Conservation (phyloP, 2,329 filamentous ascomycete species). For the Botryotinia globosa region DNA sequence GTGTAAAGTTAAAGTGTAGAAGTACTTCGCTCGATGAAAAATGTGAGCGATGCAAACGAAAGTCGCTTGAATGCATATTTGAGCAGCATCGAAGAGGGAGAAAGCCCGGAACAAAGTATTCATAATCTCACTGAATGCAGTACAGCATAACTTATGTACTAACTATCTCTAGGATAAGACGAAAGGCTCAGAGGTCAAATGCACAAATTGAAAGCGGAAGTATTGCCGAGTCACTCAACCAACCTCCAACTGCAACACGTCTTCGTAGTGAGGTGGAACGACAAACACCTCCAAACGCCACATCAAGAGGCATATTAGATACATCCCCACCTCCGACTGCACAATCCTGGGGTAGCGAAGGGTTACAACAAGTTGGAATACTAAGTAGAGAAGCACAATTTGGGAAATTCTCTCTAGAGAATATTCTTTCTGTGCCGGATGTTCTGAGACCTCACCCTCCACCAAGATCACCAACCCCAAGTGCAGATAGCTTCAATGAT, state of each 20-base stretch:
- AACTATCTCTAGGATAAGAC: background rate
- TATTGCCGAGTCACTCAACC: background rate
- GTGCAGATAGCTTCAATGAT: slow-evolving; percentile 30
- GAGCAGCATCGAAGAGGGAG: slow-evolving; percentile 43
- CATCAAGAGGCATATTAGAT: background rate
- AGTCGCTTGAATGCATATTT: slow-evolving; percentile 42
- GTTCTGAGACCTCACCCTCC: slow-evolving; percentile 2
- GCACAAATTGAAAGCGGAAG: background rate
- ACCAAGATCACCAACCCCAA: background rate
- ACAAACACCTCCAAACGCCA: background rate
- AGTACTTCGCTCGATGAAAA: slow-evolving; percentile 28
- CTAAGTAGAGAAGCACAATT: slow-evolving; percentile 40
- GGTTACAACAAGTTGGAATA: slow-evolving; percentile 39
- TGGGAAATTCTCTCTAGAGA: slow-evolving; percentile 40
- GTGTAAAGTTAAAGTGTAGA: slow-evolving; percentile 43
- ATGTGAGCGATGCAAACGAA: slow-evolving; percentile 42
- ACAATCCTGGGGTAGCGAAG: slow-evolving; percentile 11
- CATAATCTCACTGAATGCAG: background rate
- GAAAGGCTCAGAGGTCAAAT: background rate
- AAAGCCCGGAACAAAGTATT: slow-evolving; percentile 41
- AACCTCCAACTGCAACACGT: background rate
- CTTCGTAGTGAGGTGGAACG: background rate
- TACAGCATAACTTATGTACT: background rate
- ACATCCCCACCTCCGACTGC: background rate
- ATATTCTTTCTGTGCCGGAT: slow-evolving; percentile 34